Evolutionary conservation across 129 eudicot species (phyloP), one percentile per base, ranked within the genome.

Genomic region (Escallonia rubra): DNA sequence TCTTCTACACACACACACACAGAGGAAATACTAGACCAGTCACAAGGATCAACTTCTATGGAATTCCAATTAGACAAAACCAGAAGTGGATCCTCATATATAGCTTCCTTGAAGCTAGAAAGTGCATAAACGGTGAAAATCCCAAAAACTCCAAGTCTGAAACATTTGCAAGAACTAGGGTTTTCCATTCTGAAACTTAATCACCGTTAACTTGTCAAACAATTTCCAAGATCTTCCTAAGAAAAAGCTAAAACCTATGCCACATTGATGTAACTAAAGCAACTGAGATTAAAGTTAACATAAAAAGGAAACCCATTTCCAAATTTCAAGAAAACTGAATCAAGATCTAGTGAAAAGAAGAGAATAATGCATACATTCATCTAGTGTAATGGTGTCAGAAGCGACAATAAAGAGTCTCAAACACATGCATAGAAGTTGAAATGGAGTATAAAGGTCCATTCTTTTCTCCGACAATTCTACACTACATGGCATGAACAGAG

Each of bases 21-120:
- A 23, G n/a, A 94, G 39, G 46, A 76, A 80, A 94, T 77, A 51
- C 99, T 96, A 78, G 63, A 48, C 97, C 99, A 94, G 41, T 77
- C 73, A 72, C 99, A 94, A n/a, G 99, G 96, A 74, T 90, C 78
- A 62, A 88, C 62, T 74, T 86, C 97, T 41, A 89, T 40, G 51
- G 77, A 79, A 78, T 84, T 89, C 99, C 99, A 94, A 67, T 83
- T 82, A 68, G 99, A 81, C 64, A 94, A 61, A 76, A 81, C 92
- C 73, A 87, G 59, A 44, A 48, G 58, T 51, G 96, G 99, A 82
- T 94, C 99, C 55, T 94, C 96, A 75, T 71, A 78, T 71, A 94
- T 79, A 72, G 97, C 96, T 82, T 86, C 89, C 83, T 89, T 94
- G 76, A 94, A 89, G 48, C 78, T 68, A 54, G 61, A 76, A 12